Base-by-base conservation (phyloP, 2,329 filamentous ascomycete species). In the Fusarium odoratissimum region DNA sequence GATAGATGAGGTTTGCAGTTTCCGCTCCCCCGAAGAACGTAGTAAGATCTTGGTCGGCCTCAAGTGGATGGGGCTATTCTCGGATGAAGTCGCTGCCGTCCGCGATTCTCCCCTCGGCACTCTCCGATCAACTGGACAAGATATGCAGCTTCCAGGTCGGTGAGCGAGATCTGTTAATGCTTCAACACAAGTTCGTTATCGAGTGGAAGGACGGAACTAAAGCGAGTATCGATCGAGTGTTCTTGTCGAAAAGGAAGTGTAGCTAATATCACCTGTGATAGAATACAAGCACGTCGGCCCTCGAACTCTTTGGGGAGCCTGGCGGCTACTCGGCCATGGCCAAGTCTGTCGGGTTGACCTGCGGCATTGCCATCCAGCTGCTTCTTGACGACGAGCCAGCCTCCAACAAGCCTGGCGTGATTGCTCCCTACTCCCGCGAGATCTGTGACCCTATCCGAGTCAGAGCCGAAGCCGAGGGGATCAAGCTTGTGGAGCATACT, bases 151-250 rank as follows among this genome's bases (percentile, higher is more conserved):
- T 60, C 11, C 7, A 48, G 6, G 8, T 10, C 1, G 16, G 19
- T 40, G 19, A 35, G 33, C 28, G 28, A 16, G 42, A 60, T 28
- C 13, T 63, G 9, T 12, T 30, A n/a, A 48, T 63, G 28, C 35
- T 63, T 3, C 33, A 60, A 12, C 42, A 61, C 35, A 61, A 61
- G 9, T 48, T 60, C 19, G 30, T 63, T 16, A 6, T 41, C 3
- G 11, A 41, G 3, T 21, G 23, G 41, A 41, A 30, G 8, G 10
- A 60, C 5, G 28, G 35, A 3, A 11, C 28, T 6, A 16, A 60
- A 21, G 42, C 41, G 5, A 60, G 16, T 30, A 17, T 17, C 7
- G 8, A 13, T 19, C 10, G 4, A 16, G 4, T 16, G 17, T 14
- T 5, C 28, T 40, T 31, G 1, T 13, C 1, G 8, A 19, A 11